phyloP scores from a whole-genome alignment of 306 rosid genomes.

The Citrullus colocynthis region DNA sequence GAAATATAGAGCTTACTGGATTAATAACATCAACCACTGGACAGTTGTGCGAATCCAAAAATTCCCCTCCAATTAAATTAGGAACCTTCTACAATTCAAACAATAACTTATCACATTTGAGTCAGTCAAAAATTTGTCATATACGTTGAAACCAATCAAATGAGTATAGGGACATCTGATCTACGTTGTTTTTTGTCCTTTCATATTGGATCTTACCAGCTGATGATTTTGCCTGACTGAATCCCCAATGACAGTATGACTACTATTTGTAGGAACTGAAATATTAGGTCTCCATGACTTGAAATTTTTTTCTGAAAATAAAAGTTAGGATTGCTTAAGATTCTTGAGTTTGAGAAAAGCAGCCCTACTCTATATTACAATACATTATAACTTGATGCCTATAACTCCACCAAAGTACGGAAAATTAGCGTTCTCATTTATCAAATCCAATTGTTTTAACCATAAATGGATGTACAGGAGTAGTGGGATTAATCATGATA shows the following conservation, averaged over 20 bases:
- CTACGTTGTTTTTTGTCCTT: background rate
- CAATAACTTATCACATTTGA: conserved; percentile 12
- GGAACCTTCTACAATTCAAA: conserved; percentile 52
- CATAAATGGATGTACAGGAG: background rate
- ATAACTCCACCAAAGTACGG: background rate
- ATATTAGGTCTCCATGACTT: conserved; percentile 53
- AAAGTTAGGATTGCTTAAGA: background rate
- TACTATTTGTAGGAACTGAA: conserved; percentile 20
- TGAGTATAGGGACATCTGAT: conserved; percentile 1
- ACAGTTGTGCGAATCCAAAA: conserved; percentile 37
- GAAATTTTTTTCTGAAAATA: conserved; percentile 42
- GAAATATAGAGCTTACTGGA: conserved; percentile 44
- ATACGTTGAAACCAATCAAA: background rate
- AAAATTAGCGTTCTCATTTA: background rate
- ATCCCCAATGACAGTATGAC: conserved; percentile 13
- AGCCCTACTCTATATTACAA: background rate
- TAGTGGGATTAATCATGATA: background rate
- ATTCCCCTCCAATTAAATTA: conserved; percentile 57
- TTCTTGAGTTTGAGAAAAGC: background rate
- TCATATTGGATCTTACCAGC: conserved; percentile 32
- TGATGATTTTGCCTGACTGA: conserved; percentile 27
- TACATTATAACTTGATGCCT: background rate
- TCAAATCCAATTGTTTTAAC: background rate
- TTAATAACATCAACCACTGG: conserved; percentile 36
- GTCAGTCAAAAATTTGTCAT: background rate